These are phyloP conservation scores for Emergomyces pasteurianus DNA, from an alignment of 2,329 filamentous ascomycete species.

Conservation along the genomic window DNA sequence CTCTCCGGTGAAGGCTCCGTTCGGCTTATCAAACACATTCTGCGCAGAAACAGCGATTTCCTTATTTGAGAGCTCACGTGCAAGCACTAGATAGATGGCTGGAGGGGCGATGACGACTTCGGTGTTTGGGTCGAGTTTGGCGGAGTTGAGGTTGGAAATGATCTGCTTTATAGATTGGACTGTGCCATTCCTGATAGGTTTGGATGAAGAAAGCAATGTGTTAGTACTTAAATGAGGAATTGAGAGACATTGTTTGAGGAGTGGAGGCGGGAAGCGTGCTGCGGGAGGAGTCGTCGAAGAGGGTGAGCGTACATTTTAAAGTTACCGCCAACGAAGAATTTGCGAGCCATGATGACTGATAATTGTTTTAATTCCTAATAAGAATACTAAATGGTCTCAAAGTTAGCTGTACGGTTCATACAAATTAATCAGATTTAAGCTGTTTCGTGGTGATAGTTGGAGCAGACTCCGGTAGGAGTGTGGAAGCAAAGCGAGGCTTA, in stretches of 20 bases:
- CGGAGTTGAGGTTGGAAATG: constrained; percentile 75
- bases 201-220: neutral
- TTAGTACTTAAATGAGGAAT: neutral
- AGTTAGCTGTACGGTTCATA: neutral
- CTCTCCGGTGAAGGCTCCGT: constrained; percentile 94
- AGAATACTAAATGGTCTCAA: neutral
- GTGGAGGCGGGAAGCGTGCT: constrained; percentile 10
- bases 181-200: constrained; percentile 72
- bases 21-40: constrained; percentile 95
- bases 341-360: constrained; percentile 62
- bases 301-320: constrained; percentile 78
- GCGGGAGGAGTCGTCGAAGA: constrained; percentile 18
- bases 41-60: constrained; percentile 81
- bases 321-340: constrained; percentile 97
- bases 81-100: constrained; percentile 76
- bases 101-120: constrained; percentile 94
- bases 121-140: constrained; percentile 50
- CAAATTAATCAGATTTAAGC: neutral
- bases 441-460: neutral
- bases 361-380: neutral
- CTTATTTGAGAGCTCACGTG: constrained; percentile 63
- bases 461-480: neutral
- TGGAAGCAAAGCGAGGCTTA: too few relatives aligned
- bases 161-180: constrained; percentile 82
- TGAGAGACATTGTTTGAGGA: constrained; percentile 1